Base-by-base conservation (phyloP, 2,329 filamentous ascomycete genomes). In the Aspergillus fischeri region DNA sequence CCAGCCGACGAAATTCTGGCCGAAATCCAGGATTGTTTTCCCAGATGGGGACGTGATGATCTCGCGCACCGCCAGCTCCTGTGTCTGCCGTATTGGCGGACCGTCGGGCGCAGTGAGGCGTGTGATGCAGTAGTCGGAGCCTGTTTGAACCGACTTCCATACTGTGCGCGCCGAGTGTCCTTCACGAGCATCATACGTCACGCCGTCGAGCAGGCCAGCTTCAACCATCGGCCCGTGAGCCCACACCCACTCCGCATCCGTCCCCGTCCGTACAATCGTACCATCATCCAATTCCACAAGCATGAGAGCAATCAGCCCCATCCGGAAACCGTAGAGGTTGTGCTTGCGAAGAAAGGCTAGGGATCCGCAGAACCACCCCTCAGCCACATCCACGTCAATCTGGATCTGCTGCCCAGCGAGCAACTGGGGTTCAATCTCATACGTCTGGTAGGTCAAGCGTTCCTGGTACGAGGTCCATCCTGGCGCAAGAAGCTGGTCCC, bases 1-100 rank as follows among this genome's bases (percentile, higher is more conserved):
- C 61, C 75, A 75, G 1, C 83, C 83, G 0, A 84, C 82, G 0
- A 85, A 69, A 60, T 86, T 85, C 63, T 86, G 82, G 1, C 82
- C 82, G 65, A 85, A 85, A 60, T 86, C 82, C 32, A 85, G 57
- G 1, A 84, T 69, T 0, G 71, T 78, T 61, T 81, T 81, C 4
- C 80, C 79, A 0, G 76, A 75, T 0, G 73, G 69, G 0, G 75
- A 73, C 3, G 44, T 63, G 28, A 73, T 65, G 6, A 75, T 67
- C 1, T 67, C 51, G 3, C 58, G 51, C 0, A 73, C 67, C 24
- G 62, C 64, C 35, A 72, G 44, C 29, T 58, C 63, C 58, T 76
- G 65, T 0, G 68, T 69, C 4, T 68, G 64, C 14, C 77, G 71
- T 0, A 83, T 75, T 0, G 80, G 80, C 2, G 81, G 75, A 0